These are phyloP conservation scores for Fusarium avenaceum DNA, from an alignment of 2,329 filamentous ascomycete genomes.

Conservation along the genomic window DNA sequence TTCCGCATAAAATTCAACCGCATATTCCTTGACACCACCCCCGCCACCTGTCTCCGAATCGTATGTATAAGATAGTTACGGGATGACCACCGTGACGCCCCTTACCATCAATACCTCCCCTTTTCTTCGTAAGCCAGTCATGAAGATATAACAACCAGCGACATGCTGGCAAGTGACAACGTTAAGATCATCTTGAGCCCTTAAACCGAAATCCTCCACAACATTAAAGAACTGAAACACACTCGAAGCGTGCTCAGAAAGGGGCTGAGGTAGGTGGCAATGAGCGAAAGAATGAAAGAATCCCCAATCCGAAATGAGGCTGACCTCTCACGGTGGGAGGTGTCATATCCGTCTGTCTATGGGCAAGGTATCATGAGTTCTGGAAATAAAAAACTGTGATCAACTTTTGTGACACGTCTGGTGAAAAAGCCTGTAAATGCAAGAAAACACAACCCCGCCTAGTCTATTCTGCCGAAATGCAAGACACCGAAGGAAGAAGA, in stretches of 20 bases:
- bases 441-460: slow-evolving; percentile 60
- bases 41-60: slow-evolving; percentile 21
- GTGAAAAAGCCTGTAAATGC: slow-evolving; percentile 63
- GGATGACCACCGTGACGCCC: slow-evolving; percentile 22
- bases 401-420: slow-evolving; percentile 64
- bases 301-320: slow-evolving; percentile 49
- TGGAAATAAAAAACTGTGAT: slow-evolving; percentile 54
- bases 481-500: slow-evolving; percentile 55
- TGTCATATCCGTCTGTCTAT: slow-evolving; percentile 59
- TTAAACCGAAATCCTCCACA: slow-evolving; percentile 47
- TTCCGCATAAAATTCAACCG: slow-evolving; percentile 37
- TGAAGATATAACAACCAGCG: slow-evolving; percentile 42
- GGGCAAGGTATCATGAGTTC: slow-evolving; percentile 65
- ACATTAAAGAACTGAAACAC: slow-evolving; percentile 51
- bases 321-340: slow-evolving; percentile 53
- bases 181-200: slow-evolving; percentile 33
- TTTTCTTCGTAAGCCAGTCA: slow-evolving; percentile 22
- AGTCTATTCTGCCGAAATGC: slow-evolving; percentile 67
- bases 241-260: slow-evolving; percentile 45
- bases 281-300: slow-evolving; percentile 52
- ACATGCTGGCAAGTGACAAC: slow-evolving; percentile 35
- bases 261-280: slow-evolving; percentile 45
- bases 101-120: slow-evolving; percentile 38
- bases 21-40: slow-evolving; percentile 38
- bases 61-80: slow-evolving; percentile 36